Conservation (phyloP, 2,329 filamentous ascomycete genomes). For the Mollisiaceae sp. region DNA sequence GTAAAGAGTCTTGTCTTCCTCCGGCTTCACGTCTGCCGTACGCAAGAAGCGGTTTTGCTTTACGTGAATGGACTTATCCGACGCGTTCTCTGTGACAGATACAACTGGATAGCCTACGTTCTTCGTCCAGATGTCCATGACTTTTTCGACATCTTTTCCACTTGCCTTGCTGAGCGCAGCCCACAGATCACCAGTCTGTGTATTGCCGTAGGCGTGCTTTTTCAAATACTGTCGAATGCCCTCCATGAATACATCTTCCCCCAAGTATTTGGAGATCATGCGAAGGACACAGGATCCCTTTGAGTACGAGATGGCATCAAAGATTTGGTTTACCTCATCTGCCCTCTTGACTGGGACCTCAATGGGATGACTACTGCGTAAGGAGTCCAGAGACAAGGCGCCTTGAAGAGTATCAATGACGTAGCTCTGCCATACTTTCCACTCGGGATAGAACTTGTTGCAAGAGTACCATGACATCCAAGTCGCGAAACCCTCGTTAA, state of each 20-base stretch:
- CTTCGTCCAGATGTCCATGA: conserved; percentile 98
- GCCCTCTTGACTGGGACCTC: conserved; percentile 95
- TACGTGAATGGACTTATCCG: conserved; percentile 75
- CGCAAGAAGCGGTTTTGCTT: conserved; percentile 96
- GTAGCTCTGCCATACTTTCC: conserved; percentile 97
- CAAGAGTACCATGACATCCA: conserved; percentile 96
- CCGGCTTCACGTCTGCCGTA: conserved; percentile 90
- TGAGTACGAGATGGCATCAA: conserved; percentile 96
- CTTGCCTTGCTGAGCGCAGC: conserved; percentile 84
- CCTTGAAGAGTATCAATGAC: conserved; percentile 91
- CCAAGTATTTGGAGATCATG: conserved; percentile 96
- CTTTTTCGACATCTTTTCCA: conserved; percentile 85
- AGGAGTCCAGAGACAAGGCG: conserved; percentile 84
- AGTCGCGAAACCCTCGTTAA: conserved; percentile 92
- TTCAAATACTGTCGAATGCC: conserved; percentile 90
- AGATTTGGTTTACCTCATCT: conserved; percentile 97
- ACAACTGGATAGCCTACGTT: conserved; percentile 93
- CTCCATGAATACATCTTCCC: conserved; percentile 91
- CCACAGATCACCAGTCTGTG: conserved; percentile 90
- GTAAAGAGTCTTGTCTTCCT: conserved; percentile 87
- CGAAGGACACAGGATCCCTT: conserved; percentile 95
- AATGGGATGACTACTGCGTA: conserved; percentile 94
- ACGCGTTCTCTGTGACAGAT: conserved; percentile 77
- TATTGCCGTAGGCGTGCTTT: conserved; percentile 97
- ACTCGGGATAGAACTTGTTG: conserved; percentile 95